A percentile compares a stretch with the other conserved stretches of the same genome.
These are phyloP conservation scores for Tetrapyrgos nigripes DNA, from an alignment of 1,284 basidiomycete species.

Conservation along the genomic window DNA sequence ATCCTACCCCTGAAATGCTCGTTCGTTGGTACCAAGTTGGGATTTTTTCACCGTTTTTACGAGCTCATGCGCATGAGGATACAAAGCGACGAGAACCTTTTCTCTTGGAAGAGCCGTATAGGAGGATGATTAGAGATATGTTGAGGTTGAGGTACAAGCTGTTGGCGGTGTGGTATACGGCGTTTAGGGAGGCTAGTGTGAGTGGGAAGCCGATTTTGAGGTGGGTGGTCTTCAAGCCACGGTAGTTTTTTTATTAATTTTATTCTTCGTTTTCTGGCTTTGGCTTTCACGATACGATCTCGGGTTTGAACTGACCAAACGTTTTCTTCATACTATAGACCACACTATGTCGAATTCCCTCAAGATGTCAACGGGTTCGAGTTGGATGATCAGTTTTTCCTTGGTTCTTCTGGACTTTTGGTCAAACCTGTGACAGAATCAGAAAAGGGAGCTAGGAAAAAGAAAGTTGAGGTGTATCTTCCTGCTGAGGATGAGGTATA, in stretches of 20 bases:
- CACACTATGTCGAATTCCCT: conserved; percentile 95
- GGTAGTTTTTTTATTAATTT: too few relatives aligned
- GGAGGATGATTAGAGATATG: conserved; percentile 80
- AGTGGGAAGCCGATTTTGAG: conserved; percentile 83
- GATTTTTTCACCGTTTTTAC: conserved; percentile 96
- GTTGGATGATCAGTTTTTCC: conserved; percentile 94
- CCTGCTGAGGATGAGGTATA: conserved; percentile 86
- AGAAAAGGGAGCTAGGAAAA: conserved; percentile 72
- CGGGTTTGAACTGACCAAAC: too few relatives aligned
- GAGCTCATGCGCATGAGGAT: conserved; percentile 98
- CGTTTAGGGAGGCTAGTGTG: conserved; percentile 87
- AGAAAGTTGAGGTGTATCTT: conserved; percentile 84
- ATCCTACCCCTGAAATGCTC: conserved; percentile 93
- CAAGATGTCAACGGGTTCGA: conserved; percentile 85
- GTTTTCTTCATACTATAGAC: conserved; percentile 50
- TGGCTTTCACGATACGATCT: too few relatives aligned
- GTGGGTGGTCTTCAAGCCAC: too few relatives aligned
- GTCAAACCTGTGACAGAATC: conserved; percentile 94
- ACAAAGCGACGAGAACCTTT: conserved; percentile 98
- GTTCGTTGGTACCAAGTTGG: conserved; percentile 98
- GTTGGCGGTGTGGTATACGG: conserved; percentile 96
- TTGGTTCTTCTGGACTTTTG: conserved; percentile 89
- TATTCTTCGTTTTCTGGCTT: too few relatives aligned
- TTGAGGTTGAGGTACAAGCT: conserved; percentile 88
- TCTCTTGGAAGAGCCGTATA: conserved; percentile 89